These are phyloP conservation scores for Manihot esculenta DNA, from an alignment of 441 rosid species.

Conservation along the genomic window DNA sequence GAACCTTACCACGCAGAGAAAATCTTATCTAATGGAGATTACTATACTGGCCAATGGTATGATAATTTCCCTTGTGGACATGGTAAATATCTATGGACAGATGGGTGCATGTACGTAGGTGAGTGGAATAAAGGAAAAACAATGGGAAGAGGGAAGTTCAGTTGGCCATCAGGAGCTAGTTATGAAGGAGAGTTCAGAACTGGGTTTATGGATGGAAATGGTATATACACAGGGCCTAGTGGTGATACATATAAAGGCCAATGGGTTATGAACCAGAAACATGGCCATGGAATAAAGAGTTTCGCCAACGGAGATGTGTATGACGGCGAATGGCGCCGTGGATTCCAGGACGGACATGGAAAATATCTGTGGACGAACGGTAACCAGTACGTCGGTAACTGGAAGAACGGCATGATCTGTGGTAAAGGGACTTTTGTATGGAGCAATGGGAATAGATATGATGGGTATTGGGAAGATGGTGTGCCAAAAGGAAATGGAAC, in stretches of 20 bases:
- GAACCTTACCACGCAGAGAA: conserved; percentile 53
- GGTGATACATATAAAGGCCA: conserved; percentile 76
- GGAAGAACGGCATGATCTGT: conserved; percentile 72
- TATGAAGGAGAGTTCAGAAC: conserved; percentile 92
- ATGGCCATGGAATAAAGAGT: conserved; percentile 68
- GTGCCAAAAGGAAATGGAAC: conserved; percentile 90
- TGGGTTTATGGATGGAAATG: conserved; percentile 92
- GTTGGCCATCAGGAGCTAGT: conserved; percentile 93
- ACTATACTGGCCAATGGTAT: conserved; percentile 76
- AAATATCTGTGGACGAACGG: conserved; percentile 81
- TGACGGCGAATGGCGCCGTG: conserved; percentile 87
- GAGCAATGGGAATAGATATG: conserved; percentile 74
- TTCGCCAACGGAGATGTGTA: conserved; percentile 74
- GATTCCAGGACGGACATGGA: conserved; percentile 81
- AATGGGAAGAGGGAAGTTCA: conserved; percentile 80
- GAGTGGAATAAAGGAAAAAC: conserved; percentile 80
- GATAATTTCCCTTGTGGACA: conserved; percentile 75
- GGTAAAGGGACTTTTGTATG: conserved; percentile 82
- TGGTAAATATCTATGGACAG: conserved; percentile 90
- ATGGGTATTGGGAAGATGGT: conserved; percentile 88
- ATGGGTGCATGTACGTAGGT: conserved; percentile 92
- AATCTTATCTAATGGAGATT: conserved; percentile 68
- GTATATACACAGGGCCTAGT: conserved; percentile 60
- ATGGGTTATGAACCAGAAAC: conserved; percentile 90
- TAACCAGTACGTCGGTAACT: conserved; percentile 68